Base-by-base conservation (phyloP, 2,329 filamentous ascomycete genomes). In the Rutstroemia sydowiana region DNA sequence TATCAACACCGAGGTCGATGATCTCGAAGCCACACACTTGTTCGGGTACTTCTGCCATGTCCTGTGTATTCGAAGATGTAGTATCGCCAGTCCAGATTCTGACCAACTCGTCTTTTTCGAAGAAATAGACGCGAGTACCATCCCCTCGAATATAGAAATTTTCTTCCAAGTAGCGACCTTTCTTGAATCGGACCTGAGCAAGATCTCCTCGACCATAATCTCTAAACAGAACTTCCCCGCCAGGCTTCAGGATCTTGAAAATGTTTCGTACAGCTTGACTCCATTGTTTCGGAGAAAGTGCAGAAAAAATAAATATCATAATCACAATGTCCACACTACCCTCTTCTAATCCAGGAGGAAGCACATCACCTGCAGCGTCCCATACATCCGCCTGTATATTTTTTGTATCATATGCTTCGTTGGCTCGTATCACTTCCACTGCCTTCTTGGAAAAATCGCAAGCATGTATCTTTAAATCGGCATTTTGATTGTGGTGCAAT, bases 121-220 rank as follows among this genome's bases (percentile, higher is more conserved):
- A 98, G 70, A 98, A 98, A 70, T 97, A 98, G 0, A 98, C 93
- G 6, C 93, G 79, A 3, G 93, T 98, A 1, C 93, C 93, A 68
- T 98, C 93, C 1, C 93, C 93, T 31, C 93, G 77, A 41, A 96
- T 87, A 68, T 98, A 98, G 64, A 98, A 98, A 66, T 97, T 98
- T 70, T 97, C 93, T 51, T 90, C 88, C 65, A 98, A 77, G 65
- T 92, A 97, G 37, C 93, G 79, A 11, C 89, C 89, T 72, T 95
- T 96, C 72, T 93, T 95, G 74, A 98, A 97, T 54, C 93, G 81
- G 55, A 98, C 93, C 73, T 98, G 93, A 16, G 93, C 92, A 56
- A 98, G 75, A 70, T 98, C 93, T 31, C 93, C 93, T 66, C 91
- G 81, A 53, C 93, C 93, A 71, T 98, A 98, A 71, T 98, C 93